Evolutionary conservation across 345 rosid species (phyloP), one percentile per base, ranked within the genome.

Genomic region (Bruguiera gymnorhiza): DNA sequence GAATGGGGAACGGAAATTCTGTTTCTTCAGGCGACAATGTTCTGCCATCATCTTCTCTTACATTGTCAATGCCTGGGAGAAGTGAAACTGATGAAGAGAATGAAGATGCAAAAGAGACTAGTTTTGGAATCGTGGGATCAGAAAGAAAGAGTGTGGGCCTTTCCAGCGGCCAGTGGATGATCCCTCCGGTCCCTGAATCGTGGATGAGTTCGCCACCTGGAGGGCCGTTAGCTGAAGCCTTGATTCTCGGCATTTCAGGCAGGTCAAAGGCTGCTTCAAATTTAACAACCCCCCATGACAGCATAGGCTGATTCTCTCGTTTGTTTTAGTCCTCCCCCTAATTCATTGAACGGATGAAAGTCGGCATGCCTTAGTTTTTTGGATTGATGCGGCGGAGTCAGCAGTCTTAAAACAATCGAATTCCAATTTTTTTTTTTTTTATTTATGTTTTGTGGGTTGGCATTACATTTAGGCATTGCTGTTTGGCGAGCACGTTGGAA

Each of bases 31-130:
- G 73, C 30, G 83, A 76, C 68, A 79, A 70, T 70, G 74, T 77
- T 27, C 29, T 62, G 37, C 69, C 68, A 50, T 72, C 32, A 8
- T 84, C 89, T 52, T 83, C 88, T 20, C 83, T 93, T 62, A 80
- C 87, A 48, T 81, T 91, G 66, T 85, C 97, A 39, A 82, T 89
- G 86, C 80, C 81, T 31, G 85, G 85, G 75, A 86, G 82, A 63
- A 71, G 62, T 59, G 82, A 63, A 37, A 54, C 46, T 48, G 62
- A 48, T 36, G 78, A 78, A 20, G 78, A 73, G 30, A 74, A 54
- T 11, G 82, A 78, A 60, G 81, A 80, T 64, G 80, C 65, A 16
- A 65, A 73, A 34, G 74, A 73, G 78, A 68, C 74, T 21, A 20
- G 24, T 74, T 65, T 71, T 19, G 82, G 74, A 24, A 57, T 48